phyloP scores from a whole-genome alignment of 345 rosid species.

The Geranium brycei region DNA sequence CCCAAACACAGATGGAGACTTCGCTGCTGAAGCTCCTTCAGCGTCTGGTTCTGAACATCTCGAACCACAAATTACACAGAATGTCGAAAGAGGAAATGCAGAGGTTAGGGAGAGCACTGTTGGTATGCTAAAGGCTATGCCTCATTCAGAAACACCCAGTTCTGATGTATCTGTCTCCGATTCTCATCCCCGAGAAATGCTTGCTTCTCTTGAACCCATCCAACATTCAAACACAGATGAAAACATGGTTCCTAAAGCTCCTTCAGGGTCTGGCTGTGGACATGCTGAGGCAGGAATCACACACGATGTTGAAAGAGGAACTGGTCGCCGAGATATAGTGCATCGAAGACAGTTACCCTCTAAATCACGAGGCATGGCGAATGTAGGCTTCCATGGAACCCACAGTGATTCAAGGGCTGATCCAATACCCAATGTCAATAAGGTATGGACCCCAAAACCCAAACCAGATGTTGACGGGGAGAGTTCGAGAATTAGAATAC shows the following conservation, averaged over 20 bases:
- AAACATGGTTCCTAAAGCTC: slow-evolving; percentile 33
- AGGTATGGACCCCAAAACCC: slow-evolving; percentile 68
- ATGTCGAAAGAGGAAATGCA: slow-evolving; percentile 13
- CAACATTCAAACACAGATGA: slow-evolving; percentile 21
- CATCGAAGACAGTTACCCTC: slow-evolving; percentile 24
- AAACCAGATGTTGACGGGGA: slow-evolving; percentile 36
- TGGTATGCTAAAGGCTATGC: slow-evolving; percentile 29
- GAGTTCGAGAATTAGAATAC: slow-evolving; percentile 19
- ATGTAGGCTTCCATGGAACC: slow-evolving; percentile 27
- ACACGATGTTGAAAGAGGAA: slow-evolving; percentile 20
- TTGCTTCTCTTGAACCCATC: not conserved
- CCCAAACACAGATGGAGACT: slow-evolving; percentile 20
- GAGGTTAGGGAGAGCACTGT: slow-evolving; percentile 45
- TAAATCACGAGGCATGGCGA: slow-evolving; percentile 30
- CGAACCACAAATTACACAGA: slow-evolving; percentile 22
- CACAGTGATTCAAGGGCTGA: slow-evolving; percentile 7
- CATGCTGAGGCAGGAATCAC: slow-evolving; percentile 20
- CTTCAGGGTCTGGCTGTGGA: slow-evolving; percentile 22
- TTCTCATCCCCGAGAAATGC: slow-evolving; percentile 16
- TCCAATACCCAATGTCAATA: slow-evolving; percentile 27
- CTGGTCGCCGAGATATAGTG: slow-evolving; percentile 18
- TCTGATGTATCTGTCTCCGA: slow-evolving; percentile 31
- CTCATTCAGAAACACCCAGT: slow-evolving; percentile 33
- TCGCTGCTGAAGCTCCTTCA: slow-evolving; percentile 32
- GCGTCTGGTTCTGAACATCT: slow-evolving; percentile 21